Percentiles rank a stretch among this genome's conserved stretches.
These are phyloP conservation scores for Avicennia marina DNA, from an alignment of 257 asterid species.

Conservation along the genomic window DNA sequence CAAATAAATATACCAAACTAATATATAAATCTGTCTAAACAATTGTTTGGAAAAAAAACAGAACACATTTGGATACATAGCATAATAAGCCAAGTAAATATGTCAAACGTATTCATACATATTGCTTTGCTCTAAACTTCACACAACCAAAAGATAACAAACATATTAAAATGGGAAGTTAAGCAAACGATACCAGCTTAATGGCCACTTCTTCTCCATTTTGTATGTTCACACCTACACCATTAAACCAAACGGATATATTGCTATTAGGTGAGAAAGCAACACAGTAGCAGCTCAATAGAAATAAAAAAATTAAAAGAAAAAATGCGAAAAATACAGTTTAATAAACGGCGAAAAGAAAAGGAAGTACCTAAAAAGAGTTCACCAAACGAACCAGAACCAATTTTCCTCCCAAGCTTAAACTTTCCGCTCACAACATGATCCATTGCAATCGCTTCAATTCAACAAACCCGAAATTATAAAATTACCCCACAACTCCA, in stretches of 20 bases:
- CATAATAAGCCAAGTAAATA: too few relatives aligned
- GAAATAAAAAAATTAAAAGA: background rate
- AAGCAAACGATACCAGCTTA: slow-evolving; percentile 59
- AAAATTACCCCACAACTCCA: slow-evolving; percentile 15
- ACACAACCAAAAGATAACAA: background rate
- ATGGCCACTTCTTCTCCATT: slow-evolving; percentile 97
- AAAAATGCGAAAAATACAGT: background rate
- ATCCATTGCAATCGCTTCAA: slow-evolving; percentile 52
- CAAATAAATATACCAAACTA: too few relatives aligned
- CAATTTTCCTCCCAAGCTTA: slow-evolving; percentile 94
- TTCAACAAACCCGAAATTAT: slow-evolving; percentile 17
- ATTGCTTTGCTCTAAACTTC: background rate
- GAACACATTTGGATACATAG: too few relatives aligned
- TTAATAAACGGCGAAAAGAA: background rate
- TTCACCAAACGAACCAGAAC: slow-evolving; percentile 95
- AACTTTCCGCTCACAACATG: slow-evolving; percentile 80
- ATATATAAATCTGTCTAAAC: too few relatives aligned
- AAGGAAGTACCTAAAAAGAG: slow-evolving; percentile 74
- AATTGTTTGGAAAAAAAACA: too few relatives aligned
- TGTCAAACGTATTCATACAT: too few relatives aligned
- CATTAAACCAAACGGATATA: background rate
- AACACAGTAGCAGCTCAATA: background rate
- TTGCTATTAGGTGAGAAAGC: background rate
- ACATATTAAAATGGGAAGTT: background rate
- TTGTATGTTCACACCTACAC: slow-evolving; percentile 76